Evolutionary conservation across 495 filamentous ascomycete genomes (phyloP).

Genomic region (Penicillium argentinense): DNA sequence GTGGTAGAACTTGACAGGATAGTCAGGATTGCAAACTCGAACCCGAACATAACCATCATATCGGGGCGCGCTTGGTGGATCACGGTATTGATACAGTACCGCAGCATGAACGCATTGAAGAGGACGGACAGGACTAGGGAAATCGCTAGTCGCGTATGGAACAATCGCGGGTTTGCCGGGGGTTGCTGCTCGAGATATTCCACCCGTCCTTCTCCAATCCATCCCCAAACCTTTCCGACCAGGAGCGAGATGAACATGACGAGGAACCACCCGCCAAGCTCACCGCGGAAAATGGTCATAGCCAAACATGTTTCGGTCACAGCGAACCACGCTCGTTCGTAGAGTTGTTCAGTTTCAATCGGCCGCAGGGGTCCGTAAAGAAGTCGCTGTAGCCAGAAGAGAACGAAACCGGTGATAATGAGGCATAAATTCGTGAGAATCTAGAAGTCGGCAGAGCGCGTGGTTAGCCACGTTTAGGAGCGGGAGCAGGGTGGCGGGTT

Average conservation of each 20-base stretch:
- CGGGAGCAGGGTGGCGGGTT: neutral
- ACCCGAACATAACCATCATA: conserved; percentile 99
- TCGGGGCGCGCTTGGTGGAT: conserved; percentile 82
- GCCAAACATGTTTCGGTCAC: conserved; percentile 95
- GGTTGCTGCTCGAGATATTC: conserved; percentile 95
- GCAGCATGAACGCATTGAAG: conserved; percentile 75
- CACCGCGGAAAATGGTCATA: conserved; percentile 98
- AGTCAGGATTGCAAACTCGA: conserved; percentile 88
- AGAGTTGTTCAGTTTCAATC: conserved; percentile 93
- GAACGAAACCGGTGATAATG: conserved; percentile 68
- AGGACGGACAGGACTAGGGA: conserved; percentile 74
- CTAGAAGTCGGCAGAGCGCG: conserved; percentile 38
- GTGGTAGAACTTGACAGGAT: conserved; percentile 78
- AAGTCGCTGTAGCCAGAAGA: conserved; percentile 84
- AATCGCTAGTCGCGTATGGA: conserved; percentile 76
- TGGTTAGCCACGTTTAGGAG: conserved; percentile 4
- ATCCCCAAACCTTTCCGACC: conserved; percentile 94
- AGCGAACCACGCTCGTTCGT: conserved; percentile 96
- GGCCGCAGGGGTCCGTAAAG: conserved; percentile 90
- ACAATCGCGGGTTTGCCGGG: conserved; percentile 83
- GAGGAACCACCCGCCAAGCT: conserved; percentile 89
- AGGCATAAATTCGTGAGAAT: conserved; percentile 88
- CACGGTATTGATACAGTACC: conserved; percentile 77
- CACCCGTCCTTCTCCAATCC: conserved; percentile 94
- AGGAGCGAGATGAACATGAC: conserved; percentile 94